Percentiles rank a stretch among this genome's conserved stretches.
These are phyloP conservation scores for Lecanicillium sp. DNA, from an alignment of 2,329 filamentous ascomycete species.

Conservation along the genomic window DNA sequence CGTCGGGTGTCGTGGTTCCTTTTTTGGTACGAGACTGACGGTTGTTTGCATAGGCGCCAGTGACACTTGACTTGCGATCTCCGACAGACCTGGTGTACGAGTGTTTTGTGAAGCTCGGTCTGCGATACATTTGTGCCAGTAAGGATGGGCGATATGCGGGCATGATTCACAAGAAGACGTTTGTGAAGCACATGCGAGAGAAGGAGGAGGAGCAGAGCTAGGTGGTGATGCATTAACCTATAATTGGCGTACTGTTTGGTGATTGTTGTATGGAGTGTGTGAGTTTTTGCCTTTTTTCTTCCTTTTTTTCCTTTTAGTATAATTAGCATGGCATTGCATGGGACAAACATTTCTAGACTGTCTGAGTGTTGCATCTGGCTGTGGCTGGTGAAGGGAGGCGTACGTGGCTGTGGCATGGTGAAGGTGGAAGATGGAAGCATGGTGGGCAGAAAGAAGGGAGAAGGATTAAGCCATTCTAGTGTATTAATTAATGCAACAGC, in stretches of 20 bases:
- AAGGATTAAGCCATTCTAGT: too few species aligned
- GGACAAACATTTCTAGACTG: background rate
- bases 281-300: background rate
- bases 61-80: constrained; percentile 80
- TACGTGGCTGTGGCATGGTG: too few species aligned
- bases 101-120: constrained; percentile 87
- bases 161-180: constrained; percentile 94
- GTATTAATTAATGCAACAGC: too few species aligned
- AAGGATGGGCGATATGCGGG: constrained; percentile 80
- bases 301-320: background rate
- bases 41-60: constrained; percentile 63
- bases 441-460: too few species aligned
- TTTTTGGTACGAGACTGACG: too few species aligned
- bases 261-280: background rate
- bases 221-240: too few species aligned
- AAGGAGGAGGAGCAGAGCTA: constrained; percentile 51
- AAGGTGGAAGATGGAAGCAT: too few species aligned
- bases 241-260: background rate
- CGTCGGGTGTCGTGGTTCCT: background rate
- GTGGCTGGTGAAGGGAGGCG: too few species aligned
- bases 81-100: constrained; percentile 96
- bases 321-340: constrained; percentile 10
- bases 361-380: too few species aligned
- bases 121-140: constrained; percentile 87
- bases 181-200: constrained; percentile 90